Conservation (phyloP, 2,329 filamentous ascomycete genomes). For the Phyllosticta ampelicida region DNA sequence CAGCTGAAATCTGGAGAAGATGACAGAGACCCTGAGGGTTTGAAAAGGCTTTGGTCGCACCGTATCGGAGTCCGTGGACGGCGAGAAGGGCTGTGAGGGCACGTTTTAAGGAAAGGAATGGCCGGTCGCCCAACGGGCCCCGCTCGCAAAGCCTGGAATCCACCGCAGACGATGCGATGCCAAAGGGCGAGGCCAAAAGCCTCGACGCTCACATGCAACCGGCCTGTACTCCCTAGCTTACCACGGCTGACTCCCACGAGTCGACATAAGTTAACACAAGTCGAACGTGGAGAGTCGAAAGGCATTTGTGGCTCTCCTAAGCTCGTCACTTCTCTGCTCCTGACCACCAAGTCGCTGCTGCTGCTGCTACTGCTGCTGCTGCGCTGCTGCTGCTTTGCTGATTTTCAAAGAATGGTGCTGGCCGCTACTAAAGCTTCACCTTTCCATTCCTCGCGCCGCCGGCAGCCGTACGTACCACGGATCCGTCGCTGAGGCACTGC, state of each 20-base stretch:
- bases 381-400: too few species aligned
- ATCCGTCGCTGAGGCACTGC: constrained; percentile 1
- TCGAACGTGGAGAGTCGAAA: background rate
- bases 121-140: background rate
- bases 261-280: too few species aligned
- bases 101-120: background rate
- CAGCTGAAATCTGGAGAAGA: too few species aligned
- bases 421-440: background rate
- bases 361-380: too few species aligned
- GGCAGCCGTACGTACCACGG: constrained; percentile 10
- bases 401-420: background rate
- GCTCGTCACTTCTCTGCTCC: background rate
- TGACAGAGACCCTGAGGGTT: too few species aligned
- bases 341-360: too few species aligned
- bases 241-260: background rate
- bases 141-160: background rate
- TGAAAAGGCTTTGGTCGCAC: too few species aligned
- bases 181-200: background rate
- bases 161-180: background rate
- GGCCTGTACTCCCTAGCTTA: background rate
- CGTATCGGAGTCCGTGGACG: background rate
- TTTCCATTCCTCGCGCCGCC: constrained; percentile 7
- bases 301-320: background rate
- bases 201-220: background rate
- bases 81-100: too few species aligned